phyloP scores from a whole-genome alignment of 2,329 filamentous ascomycete species.

The Phyllosticta citriasiana region DNA sequence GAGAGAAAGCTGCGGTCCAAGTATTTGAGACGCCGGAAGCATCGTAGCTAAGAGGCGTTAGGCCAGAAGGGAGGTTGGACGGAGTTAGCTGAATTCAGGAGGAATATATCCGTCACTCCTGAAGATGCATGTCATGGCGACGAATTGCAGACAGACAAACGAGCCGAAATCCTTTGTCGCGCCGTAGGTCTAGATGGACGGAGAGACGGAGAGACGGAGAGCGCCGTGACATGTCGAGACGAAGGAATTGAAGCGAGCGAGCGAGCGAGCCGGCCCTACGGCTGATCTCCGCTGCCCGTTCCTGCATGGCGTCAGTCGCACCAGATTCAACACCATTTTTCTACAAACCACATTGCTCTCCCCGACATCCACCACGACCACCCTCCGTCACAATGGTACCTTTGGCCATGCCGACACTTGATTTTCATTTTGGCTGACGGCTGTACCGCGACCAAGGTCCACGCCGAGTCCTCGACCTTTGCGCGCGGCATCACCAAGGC shows the following conservation, averaged over 20 bases:
- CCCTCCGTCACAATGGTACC: constrained; percentile 3
- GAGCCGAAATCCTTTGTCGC: background rate
- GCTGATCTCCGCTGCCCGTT: background rate
- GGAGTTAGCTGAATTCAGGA: background rate
- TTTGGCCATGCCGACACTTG: background rate
- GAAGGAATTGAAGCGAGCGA: background rate
- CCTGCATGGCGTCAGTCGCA: background rate
- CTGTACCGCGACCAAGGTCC: constrained; percentile 40
- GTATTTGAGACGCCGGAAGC: background rate
- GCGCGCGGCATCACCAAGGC: constrained; percentile 55
- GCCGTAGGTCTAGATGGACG: background rate
- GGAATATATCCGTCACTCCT: no score
- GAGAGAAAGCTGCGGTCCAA: background rate
- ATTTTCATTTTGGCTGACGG: background rate
- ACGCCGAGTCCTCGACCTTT: constrained; percentile 73
- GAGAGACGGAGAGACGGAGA: background rate
- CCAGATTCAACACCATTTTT: background rate
- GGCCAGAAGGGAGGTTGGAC: background rate
- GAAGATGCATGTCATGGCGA: background rate
- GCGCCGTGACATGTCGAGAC: background rate
- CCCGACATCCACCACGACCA: background rate
- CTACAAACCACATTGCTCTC: background rate
- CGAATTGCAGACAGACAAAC: background rate
- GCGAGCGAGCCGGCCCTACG: background rate
- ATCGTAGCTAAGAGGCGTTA: background rate